A percentile compares a stretch with the other conserved stretches of the same genome.
phyloP scores from a whole-genome alignment of 1,139 yeast species.

The Suhomyces kunorum region DNA sequence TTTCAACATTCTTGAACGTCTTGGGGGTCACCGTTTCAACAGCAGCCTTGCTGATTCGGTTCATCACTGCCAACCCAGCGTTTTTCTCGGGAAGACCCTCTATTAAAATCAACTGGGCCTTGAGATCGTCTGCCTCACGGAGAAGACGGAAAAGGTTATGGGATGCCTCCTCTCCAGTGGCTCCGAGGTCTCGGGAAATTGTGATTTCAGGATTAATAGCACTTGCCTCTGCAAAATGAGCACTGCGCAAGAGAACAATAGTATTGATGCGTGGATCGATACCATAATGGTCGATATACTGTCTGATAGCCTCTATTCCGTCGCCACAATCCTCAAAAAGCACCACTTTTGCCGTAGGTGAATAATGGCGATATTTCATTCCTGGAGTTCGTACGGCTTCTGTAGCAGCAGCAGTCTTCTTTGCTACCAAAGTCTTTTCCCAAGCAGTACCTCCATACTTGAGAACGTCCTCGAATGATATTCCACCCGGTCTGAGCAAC shows the following conservation, averaged over 20 bases:
- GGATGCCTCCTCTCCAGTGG: slow-evolving; percentile 63
- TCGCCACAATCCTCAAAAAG: slow-evolving; percentile 58
- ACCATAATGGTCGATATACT: slow-evolving; percentile 26
- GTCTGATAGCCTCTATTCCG: slow-evolving; percentile 35
- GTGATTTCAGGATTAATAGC: slow-evolving; percentile 26
- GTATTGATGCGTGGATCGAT: slow-evolving; percentile 18
- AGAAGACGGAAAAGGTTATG: slow-evolving; percentile 69
- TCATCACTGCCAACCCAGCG: slow-evolving; percentile 95
- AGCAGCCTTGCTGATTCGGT: slow-evolving; percentile 86
- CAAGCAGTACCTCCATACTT: slow-evolving; percentile 63
- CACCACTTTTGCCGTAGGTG: slow-evolving; percentile 83
- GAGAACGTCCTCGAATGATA: slow-evolving; percentile 73
- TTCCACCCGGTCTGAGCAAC: slow-evolving; percentile 91
- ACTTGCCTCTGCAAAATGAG: slow-evolving; percentile 30
- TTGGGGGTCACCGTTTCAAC: slow-evolving; percentile 38
- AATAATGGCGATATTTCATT: slow-evolving; percentile 94
- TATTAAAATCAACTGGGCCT: slow-evolving; percentile 66
- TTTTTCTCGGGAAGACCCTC: slow-evolving; percentile 69
- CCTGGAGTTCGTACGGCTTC: slow-evolving; percentile 94
- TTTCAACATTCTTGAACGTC: neutral
- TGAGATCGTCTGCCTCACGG: slow-evolving; percentile 68
- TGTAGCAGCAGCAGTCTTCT: slow-evolving; percentile 59
- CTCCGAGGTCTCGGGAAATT: slow-evolving; percentile 54
- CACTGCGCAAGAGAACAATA: slow-evolving; percentile 53
- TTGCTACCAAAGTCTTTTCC: slow-evolving; percentile 64